Conservation (phyloP, 73 alveolate species). For the Paramecium caudatum region DNA sequence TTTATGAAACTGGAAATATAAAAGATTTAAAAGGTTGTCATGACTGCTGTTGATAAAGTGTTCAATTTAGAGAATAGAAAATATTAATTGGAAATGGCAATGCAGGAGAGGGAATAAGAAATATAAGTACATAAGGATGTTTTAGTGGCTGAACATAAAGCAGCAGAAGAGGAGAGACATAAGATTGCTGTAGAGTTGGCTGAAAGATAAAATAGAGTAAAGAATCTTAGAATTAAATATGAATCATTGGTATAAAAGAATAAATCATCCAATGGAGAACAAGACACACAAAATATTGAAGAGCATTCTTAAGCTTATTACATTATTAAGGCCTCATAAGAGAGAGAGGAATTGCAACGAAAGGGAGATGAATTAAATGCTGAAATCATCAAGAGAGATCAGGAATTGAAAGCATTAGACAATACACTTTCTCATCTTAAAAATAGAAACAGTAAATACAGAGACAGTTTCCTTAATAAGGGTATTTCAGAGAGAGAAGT, state of each 20-base stretch:
- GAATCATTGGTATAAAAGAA: constrained; percentile 95
- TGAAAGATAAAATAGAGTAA: constrained; percentile 93
- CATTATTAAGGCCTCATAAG: constrained; percentile 97
- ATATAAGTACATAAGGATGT: constrained; percentile 97
- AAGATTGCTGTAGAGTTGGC: constrained; percentile 97
- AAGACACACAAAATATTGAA: constrained; percentile 86
- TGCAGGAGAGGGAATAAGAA: constrained; percentile 98
- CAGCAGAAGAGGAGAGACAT: constrained; percentile 99
- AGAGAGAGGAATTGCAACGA: constrained; percentile 96
- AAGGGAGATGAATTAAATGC: constrained; percentile 98
- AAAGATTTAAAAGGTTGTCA: constrained; percentile 92
- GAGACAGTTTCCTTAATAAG: constrained; percentile 89
- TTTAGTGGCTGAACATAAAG: constrained; percentile 93
- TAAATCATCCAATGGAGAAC: constrained; percentile 91
- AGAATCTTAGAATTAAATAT: constrained; percentile 94
- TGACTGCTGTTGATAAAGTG: constrained; percentile 95
- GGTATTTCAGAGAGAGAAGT: constrained; percentile 69
- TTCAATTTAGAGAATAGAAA: constrained; percentile 94
- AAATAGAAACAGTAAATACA: constrained; percentile 94
- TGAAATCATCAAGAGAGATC: constrained; percentile 93
- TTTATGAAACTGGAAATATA: constrained; percentile 97
- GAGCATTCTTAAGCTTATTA: constrained; percentile 97
- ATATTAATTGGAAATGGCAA: constrained; percentile 95
- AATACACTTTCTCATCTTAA: constrained; percentile 94
- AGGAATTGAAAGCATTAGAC: constrained; percentile 95